phyloP scores from a whole-genome alignment of 495 filamentous ascomycete species.

The Neurospora tetrasperma region DNA sequence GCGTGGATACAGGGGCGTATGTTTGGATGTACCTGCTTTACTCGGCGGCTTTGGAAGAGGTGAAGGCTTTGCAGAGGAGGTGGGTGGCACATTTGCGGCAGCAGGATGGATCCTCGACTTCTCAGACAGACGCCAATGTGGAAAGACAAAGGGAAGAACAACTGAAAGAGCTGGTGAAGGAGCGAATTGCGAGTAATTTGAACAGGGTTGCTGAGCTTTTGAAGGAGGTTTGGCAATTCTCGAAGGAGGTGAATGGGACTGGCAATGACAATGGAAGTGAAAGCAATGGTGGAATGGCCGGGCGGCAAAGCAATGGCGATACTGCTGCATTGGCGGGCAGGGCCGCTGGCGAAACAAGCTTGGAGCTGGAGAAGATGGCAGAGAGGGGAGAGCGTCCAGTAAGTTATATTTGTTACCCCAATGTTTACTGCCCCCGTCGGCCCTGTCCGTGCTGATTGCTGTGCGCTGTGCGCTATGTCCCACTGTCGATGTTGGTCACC shows the following conservation, averaged over 20 bases:
- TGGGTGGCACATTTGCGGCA: neutral
- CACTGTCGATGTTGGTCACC: neutral
- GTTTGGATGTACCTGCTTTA: neutral
- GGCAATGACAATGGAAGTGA: neutral
- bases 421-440: neutral
- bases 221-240: constrained; percentile 1
- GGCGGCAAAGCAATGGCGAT: neutral
- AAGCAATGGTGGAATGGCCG: neutral
- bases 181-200: constrained; percentile 15
- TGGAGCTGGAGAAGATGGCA: neutral
- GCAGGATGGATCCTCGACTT: neutral
- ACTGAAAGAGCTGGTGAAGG: constrained; percentile 17
- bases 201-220: neutral
- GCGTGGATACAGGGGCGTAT: neutral
- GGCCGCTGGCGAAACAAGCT: constrained; percentile 1
- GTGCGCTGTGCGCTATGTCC: neutral
- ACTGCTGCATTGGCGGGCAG: neutral
- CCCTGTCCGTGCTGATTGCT: neutral
- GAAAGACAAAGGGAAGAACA: neutral
- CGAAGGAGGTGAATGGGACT: constrained; percentile 6
- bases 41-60: neutral
- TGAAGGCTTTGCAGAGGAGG: neutral
- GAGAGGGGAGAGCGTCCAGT: neutral
- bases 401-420: neutral
- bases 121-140: neutral